Evolutionary conservation across 2,329 filamentous ascomycete species (phyloP).

Genomic region (Fusarium goolgardi): DNA sequence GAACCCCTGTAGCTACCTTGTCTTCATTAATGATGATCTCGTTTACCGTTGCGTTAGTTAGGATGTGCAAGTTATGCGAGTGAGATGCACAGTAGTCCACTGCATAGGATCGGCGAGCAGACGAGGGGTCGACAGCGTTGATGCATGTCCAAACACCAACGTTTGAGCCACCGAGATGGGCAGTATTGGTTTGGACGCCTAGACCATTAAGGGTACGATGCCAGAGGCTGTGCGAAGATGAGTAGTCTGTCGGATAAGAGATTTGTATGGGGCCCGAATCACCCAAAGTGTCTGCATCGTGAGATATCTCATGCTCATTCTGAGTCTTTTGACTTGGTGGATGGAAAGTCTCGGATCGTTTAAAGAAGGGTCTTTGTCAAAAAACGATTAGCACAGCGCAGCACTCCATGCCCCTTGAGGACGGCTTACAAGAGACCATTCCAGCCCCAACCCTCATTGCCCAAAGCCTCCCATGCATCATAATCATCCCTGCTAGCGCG

Average conservation of each 20-base stretch:
- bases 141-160: conserved; percentile 63
- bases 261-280: conserved; percentile 60
- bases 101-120: conserved; percentile 61
- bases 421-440: conserved; percentile 51
- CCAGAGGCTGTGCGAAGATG: conserved; percentile 58
- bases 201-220: conserved; percentile 60
- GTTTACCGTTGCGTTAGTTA: conserved; percentile 49
- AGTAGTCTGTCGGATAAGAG: conserved; percentile 57
- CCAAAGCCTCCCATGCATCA: conserved; percentile 67
- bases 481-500: conserved; percentile 61
- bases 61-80: conserved; percentile 56
- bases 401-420: not conserved
- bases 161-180: conserved; percentile 62
- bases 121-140: conserved; percentile 60
- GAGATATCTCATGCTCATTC: conserved; percentile 52
- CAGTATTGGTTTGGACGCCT: conserved; percentile 55
- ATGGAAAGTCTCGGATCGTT: conserved; percentile 62
- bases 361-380: conserved; percentile 61
- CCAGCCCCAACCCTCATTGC: conserved; percentile 70
- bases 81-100: conserved; percentile 58
- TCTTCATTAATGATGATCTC: conserved; percentile 43
- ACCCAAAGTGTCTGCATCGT: conserved; percentile 57
- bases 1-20: conserved; percentile 48
- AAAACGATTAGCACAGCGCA: conserved; percentile 6
- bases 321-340: conserved; percentile 51